Evolutionary conservation across 805 yeast species (phyloP), one percentile per base, ranked within the genome.

Genomic region (Lachancea kluyveri): DNA sequence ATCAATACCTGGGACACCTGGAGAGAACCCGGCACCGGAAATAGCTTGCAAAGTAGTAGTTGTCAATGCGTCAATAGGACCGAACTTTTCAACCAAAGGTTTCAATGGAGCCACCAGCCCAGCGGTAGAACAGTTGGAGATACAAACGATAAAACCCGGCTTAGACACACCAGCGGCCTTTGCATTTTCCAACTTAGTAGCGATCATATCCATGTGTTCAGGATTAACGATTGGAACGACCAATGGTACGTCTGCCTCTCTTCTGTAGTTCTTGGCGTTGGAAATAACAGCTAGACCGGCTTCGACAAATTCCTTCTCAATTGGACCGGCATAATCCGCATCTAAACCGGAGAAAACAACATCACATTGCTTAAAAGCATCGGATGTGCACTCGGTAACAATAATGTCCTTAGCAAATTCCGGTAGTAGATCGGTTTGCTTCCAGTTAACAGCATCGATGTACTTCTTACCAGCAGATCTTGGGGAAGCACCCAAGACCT

Each of bases 51-150:
- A 62, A 10, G 98, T 92, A 34, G 96, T 85, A 29, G 95, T 74
- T 9, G 95, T 79, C 46, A 90, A 72, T 15, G 78, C 70, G 37
- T 84, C 88, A 39, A 92, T 74, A 26, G 97, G 96, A 29, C 97
- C 98, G 54, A 84, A 90, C 30, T 67, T 62, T 38, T 87, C 95
- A 31, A 80, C 82, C 50, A 92, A 69, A n/a, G 98, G 97, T 57
- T 85, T 86, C 56, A 92, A 69, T 29, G 97, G 97, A 9, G 96
- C 96, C 13, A 92, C 97, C 36, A 92, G 69, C 24, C 97, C 97
- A 4, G 97, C 98, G 21, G 98, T 92, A 28, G 97, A 88, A 67
- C 98, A 92, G 70, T 92, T 92, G 38, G 97, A 88, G 54, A 90
- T 92, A 65, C 98, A 92, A 27, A 90, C 79, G 45, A 86, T 81